phyloP scores from a whole-genome alignment of 305 asterid genomes.

The Plantago coronopus region DNA sequence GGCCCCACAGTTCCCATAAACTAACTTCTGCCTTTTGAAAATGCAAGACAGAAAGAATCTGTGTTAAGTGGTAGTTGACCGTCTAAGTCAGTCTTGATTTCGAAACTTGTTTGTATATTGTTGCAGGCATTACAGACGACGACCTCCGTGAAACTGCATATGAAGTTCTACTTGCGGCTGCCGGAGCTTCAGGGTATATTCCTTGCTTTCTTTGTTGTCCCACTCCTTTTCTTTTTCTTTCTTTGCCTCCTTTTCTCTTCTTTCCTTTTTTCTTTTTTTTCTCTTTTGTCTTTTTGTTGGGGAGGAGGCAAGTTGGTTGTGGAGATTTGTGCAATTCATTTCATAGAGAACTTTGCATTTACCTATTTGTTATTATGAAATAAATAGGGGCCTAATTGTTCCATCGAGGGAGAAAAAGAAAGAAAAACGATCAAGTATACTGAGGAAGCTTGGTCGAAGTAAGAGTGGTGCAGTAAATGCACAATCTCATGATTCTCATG shows the following conservation, averaged over 20 bases:
- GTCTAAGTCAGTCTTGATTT: slow-evolving; percentile 5
- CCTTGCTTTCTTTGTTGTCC: slow-evolving; percentile 11
- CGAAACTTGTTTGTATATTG: slow-evolving; percentile 12
- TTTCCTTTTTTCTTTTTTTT: too few relatives aligned
- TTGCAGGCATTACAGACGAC: slow-evolving; percentile 73
- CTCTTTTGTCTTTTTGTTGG: too few relatives aligned
- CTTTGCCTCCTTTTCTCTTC: background rate
- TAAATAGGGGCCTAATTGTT: slow-evolving; percentile 84
- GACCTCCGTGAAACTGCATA: slow-evolving; percentile 96
- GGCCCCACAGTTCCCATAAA: too few relatives aligned
- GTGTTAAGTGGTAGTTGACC: background rate
- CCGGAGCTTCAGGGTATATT: slow-evolving; percentile 98
- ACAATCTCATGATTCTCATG: slow-evolving; percentile 64
- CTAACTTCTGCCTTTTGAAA: too few relatives aligned
- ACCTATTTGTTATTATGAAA: slow-evolving; percentile 21
- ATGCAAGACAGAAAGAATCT: too few relatives aligned
- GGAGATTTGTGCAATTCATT: slow-evolving; percentile 10
- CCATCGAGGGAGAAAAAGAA: slow-evolving; percentile 90
- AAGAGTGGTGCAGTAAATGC: slow-evolving; percentile 54
- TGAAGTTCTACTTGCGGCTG: slow-evolving; percentile 93
- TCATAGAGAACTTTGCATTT: slow-evolving; percentile 19
- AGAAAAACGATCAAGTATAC: slow-evolving; percentile 68
- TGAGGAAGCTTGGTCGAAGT: slow-evolving; percentile 88
- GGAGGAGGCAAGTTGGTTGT: too few relatives aligned
- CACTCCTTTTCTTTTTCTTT: background rate